Percentiles rank a stretch among this genome's conserved stretches.
Evolutionary conservation across 495 filamentous ascomycete species (phyloP).

Genomic region (Aspergillus conjunctus): DNA sequence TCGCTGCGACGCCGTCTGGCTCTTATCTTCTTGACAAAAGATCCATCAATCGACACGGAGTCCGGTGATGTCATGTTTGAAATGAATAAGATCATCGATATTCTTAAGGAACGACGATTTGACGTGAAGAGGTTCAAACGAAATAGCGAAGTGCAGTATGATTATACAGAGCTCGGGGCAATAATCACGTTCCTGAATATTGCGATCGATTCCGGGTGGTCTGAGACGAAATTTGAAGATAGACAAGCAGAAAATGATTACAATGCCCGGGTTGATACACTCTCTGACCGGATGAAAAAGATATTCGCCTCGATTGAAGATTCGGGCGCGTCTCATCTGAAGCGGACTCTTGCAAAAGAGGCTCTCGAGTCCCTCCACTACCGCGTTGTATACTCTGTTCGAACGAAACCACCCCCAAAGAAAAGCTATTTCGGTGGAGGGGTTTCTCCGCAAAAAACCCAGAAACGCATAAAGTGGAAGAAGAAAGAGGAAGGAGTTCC

Average conservation of each 20-base stretch:
- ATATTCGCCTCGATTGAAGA: slow-evolving; percentile 75
- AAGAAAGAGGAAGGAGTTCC: slow-evolving; percentile 4
- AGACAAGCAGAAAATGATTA: slow-evolving; percentile 54
- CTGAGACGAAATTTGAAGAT: slow-evolving; percentile 30
- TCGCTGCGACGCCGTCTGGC: slow-evolving; percentile 73
- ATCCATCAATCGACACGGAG: slow-evolving; percentile 47
- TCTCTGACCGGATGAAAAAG: slow-evolving; percentile 62
- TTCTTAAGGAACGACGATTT: slow-evolving; percentile 55
- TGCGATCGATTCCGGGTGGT: slow-evolving; percentile 65
- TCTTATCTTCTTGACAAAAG: slow-evolving; percentile 65
- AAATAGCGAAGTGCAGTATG: slow-evolving; percentile 48
- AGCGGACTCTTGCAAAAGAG: slow-evolving; percentile 72
- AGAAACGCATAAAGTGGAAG: not conserved
- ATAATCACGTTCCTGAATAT: slow-evolving; percentile 69
- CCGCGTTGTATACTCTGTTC: slow-evolving; percentile 67
- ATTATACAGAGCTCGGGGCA: slow-evolving; percentile 68
- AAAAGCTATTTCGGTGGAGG: slow-evolving; percentile 55
- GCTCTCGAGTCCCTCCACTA: slow-evolving; percentile 70
- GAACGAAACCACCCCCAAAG: slow-evolving; percentile 64
- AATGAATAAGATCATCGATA: slow-evolving; percentile 51
- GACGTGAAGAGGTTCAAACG: slow-evolving; percentile 40
- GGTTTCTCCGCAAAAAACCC: slow-evolving; percentile 20
- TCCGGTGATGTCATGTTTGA: slow-evolving; percentile 48
- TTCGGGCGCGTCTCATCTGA: slow-evolving; percentile 69
- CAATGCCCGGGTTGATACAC: slow-evolving; percentile 67